Evolutionary conservation across 1,284 basidiomycete species (phyloP).

Genomic region (Irpex sp.): DNA sequence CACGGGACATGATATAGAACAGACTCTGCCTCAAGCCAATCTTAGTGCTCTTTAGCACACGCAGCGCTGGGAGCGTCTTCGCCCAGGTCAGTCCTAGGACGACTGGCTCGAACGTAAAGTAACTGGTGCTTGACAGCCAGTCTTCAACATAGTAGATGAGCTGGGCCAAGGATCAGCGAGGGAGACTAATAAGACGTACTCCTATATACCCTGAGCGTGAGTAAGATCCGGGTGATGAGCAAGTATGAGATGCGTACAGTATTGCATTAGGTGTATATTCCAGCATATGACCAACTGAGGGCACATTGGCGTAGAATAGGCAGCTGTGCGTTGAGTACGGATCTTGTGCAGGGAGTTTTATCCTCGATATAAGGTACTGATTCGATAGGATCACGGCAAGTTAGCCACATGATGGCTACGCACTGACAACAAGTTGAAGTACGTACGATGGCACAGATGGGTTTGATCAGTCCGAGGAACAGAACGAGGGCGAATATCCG

Average conservation of each 20-base stretch:
- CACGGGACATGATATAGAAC: neutral
- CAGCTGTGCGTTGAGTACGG: neutral
- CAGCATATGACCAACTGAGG: neutral
- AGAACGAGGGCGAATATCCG: neutral
- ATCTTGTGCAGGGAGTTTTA: neutral
- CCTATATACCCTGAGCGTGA: neutral
- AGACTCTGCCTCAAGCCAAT: neutral
- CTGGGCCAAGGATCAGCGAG: neutral
- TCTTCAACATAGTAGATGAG: neutral
- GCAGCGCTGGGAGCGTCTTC: neutral
- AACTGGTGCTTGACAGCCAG: neutral
- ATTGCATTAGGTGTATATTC: neutral
- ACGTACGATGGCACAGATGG: neutral
- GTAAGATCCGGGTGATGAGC: neutral
- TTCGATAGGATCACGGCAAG: neutral
- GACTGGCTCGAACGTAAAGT: neutral
- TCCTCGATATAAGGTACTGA: neutral
- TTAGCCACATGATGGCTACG: neutral
- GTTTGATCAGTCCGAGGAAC: neutral
- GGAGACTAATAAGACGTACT: neutral
- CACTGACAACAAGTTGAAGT: neutral
- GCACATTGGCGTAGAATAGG: neutral
- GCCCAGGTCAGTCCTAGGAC: neutral
- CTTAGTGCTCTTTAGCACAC: neutral
- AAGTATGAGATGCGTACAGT: neutral